These are phyloP conservation scores for Aspergillus sp. DNA, from an alignment of 2,329 filamentous ascomycete genomes.

Conservation along the genomic window DNA sequence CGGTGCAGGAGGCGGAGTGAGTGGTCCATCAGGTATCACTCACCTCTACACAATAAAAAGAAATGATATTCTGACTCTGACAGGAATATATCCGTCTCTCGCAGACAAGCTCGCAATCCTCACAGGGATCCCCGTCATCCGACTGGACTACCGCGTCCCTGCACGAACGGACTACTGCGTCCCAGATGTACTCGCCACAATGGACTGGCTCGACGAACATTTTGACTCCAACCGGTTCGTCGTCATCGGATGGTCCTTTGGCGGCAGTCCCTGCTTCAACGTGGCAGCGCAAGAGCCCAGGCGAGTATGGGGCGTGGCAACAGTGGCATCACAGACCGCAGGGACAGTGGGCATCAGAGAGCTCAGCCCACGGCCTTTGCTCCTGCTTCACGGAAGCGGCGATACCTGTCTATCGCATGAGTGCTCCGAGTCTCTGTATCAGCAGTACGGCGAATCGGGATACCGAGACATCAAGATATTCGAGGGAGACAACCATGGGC, in stretches of 20 bases:
- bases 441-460: constrained; percentile 36
- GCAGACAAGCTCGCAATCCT: constrained; percentile 43
- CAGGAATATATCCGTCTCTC: constrained; percentile 40
- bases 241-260: constrained; percentile 46
- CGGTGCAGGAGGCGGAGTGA: constrained; percentile 40
- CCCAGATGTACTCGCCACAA: constrained; percentile 36
- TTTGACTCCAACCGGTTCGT: constrained; percentile 38
- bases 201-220: constrained; percentile 35
- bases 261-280: constrained; percentile 43
- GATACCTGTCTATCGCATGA: constrained; percentile 35
- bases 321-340: constrained; percentile 42
- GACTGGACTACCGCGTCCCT: constrained; percentile 44
- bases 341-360: constrained; percentile 33
- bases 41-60: not conserved
- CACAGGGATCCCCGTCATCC: constrained; percentile 39
- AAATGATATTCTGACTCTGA: too few species aligned
- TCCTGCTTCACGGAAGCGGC: constrained; percentile 42
- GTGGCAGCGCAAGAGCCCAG: constrained; percentile 31
- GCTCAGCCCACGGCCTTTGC: constrained; percentile 35
- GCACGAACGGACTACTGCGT: constrained; percentile 37
- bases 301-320: constrained; percentile 39
- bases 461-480: constrained; percentile 39
- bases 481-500: constrained; percentile 44
- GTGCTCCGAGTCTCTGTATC: constrained; percentile 39
- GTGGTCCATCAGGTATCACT: constrained; percentile 38